Percentiles rank a stretch among this genome's conserved stretches.
phyloP scores from a whole-genome alignment of 441 rosid genomes.

The Croton setiger region DNA sequence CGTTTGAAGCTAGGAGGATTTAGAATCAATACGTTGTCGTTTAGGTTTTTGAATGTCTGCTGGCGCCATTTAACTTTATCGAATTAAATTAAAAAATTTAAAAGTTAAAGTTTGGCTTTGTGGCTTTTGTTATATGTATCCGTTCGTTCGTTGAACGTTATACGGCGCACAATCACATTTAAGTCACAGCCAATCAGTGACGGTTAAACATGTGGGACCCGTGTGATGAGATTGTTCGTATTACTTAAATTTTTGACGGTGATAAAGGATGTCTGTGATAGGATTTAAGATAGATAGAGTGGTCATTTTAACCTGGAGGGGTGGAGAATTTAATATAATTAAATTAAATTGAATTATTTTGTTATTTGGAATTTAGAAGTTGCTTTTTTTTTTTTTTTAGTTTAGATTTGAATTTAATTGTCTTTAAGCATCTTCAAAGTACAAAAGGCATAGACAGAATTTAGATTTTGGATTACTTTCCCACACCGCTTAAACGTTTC shows the following conservation, averaged over 20 bases:
- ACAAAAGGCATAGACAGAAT: neutral
- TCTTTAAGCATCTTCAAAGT: neutral
- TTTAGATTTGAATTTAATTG: neutral
- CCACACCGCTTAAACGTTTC: neutral
- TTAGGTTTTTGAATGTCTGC: conserved; percentile 5
- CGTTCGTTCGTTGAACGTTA: conserved; percentile 2
- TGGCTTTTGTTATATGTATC: neutral
- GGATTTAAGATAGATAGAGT: neutral
- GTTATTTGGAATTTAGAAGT: neutral
- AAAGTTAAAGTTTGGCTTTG: conserved; percentile 5
- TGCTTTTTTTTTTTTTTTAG: neutral
- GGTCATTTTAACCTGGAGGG: neutral
- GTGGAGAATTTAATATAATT: neutral
- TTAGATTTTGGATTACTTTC: neutral
- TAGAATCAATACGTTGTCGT: conserved; percentile 11
- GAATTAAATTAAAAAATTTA: neutral
- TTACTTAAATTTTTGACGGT: neutral
- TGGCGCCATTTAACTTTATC: conserved; percentile 14
- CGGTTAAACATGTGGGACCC: neutral
- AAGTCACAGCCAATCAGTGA: conserved; percentile 6
- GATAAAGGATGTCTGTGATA: neutral
- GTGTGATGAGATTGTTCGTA: neutral
- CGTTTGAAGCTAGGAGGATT: neutral
- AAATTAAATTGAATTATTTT: neutral
- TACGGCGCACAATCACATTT: conserved; percentile 9